Conservation (phyloP, 2,329 filamentous ascomycete species). For the Stachybotrys echinatus region DNA sequence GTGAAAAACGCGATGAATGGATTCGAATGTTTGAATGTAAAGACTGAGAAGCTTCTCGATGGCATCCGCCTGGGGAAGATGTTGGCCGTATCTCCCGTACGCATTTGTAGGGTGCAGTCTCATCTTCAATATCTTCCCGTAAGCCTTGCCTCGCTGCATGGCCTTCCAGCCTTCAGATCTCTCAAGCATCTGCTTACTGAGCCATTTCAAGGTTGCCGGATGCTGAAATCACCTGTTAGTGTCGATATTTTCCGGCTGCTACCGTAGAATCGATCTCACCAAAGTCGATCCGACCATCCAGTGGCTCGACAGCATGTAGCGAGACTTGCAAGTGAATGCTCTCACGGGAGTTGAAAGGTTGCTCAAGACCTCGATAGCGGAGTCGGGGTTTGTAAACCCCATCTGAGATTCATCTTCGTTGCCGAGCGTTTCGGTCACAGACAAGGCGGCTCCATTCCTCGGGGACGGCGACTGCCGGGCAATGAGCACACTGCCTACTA, state of each 20-base stretch:
- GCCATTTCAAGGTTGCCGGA: background rate
- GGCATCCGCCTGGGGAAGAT: background rate
- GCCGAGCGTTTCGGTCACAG: too few species aligned
- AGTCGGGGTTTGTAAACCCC: too few species aligned
- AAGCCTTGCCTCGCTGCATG: background rate
- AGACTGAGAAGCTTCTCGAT: slow-evolving; percentile 27
- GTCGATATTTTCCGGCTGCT: too few species aligned
- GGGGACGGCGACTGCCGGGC: too few species aligned
- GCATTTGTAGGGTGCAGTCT: background rate
- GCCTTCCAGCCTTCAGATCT: background rate
- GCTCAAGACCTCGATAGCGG: background rate
- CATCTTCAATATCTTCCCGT: background rate
- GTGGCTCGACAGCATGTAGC: background rate
- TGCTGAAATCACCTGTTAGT: background rate
- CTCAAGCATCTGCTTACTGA: background rate
- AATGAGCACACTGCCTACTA: background rate
- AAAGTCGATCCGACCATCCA: background rate
- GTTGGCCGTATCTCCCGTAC: background rate
- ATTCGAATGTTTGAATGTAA: slow-evolving; percentile 37
- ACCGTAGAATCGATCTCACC: background rate
- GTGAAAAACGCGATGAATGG: slow-evolving; percentile 34
- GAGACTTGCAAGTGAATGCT: background rate
- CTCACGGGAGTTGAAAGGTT: background rate
- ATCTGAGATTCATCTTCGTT: too few species aligned
- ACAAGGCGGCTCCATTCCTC: too few species aligned